Conservation (phyloP, 495 filamentous ascomycete species). For the Elaphomyces granulatus region DNA sequence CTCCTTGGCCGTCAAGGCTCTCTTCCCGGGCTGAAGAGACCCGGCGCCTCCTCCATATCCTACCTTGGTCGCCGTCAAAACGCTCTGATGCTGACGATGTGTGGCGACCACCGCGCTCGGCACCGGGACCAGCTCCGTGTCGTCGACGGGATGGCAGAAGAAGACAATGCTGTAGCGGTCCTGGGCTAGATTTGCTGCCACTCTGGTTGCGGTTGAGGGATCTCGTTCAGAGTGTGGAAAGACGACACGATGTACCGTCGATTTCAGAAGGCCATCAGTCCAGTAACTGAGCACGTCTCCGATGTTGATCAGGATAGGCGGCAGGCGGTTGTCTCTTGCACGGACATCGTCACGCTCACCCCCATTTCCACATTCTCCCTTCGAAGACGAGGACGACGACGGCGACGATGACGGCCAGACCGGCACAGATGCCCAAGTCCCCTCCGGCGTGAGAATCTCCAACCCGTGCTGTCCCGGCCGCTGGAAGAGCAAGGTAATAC, state of each 20-base stretch:
- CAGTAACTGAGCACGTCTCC: slow-evolving; percentile 84
- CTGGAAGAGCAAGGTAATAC: slow-evolving; percentile 62
- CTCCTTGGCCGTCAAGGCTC: slow-evolving; percentile 64
- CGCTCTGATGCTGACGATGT: slow-evolving; percentile 20
- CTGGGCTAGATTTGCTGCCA: slow-evolving; percentile 27
- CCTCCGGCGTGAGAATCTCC: slow-evolving; percentile 55
- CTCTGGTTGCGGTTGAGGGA: slow-evolving; percentile 4
- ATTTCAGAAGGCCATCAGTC: slow-evolving; percentile 73
- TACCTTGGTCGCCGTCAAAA: slow-evolving; percentile 14
- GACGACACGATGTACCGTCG: slow-evolving; percentile 79
- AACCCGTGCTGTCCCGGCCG: slow-evolving; percentile 69
- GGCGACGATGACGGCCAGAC: slow-evolving; percentile 17
- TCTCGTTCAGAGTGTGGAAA: slow-evolving; percentile 41
- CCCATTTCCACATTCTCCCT: too few species aligned
- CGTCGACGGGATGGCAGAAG: slow-evolving; percentile 76
- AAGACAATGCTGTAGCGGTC: slow-evolving; percentile 84
- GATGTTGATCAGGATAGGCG: slow-evolving; percentile 84
- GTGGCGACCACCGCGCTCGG: slow-evolving; percentile 48
- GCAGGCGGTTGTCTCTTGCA: slow-evolving; percentile 37
- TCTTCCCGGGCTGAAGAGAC: slow-evolving; percentile 30
- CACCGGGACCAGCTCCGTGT: slow-evolving; percentile 54
- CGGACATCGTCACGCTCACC: slow-evolving; percentile 1
- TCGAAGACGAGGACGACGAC: not conserved
- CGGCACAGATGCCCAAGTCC: slow-evolving; percentile 31
- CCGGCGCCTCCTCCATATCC: slow-evolving; percentile 32